phyloP scores from a whole-genome alignment of 495 filamentous ascomycete genomes.

The Neurospora sp. region DNA sequence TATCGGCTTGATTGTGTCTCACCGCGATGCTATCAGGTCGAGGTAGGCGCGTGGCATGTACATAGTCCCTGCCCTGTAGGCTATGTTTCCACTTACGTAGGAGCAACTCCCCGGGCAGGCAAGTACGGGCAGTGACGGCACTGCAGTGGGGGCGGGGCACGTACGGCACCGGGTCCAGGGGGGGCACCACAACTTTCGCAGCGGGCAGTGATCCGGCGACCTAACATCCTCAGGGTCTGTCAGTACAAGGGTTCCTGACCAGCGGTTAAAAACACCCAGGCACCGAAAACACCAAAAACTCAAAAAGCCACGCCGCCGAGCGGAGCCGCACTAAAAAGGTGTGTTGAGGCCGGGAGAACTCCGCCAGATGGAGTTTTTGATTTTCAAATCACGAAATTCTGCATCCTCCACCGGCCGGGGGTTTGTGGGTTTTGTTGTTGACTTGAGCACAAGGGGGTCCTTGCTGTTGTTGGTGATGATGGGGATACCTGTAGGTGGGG shows the following conservation, averaged over 20 bases:
- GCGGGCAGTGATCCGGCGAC: background rate
- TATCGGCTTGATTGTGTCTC: background rate
- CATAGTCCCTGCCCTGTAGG: background rate
- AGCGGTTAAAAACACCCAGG: background rate
- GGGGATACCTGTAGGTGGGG: background rate
- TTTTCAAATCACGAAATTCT: background rate
- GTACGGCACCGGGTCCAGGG: background rate
- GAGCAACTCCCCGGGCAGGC: background rate
- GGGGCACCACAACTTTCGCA: background rate
- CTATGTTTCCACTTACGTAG: background rate
- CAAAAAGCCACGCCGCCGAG: background rate
- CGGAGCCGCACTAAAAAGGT: background rate
- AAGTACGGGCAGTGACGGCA: background rate
- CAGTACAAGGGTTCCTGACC: background rate
- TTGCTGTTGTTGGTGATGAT: background rate
- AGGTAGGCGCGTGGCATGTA: background rate
- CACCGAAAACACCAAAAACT: background rate
- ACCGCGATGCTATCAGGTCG: background rate
- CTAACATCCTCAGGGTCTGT: background rate
- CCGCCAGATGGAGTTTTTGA: background rate
- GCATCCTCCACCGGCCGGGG: background rate
- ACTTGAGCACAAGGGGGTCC: background rate
- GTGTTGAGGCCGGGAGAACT: background rate
- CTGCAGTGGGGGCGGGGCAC: background rate
- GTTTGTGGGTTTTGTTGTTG: background rate